A percentile compares a stretch with the other conserved stretches of the same genome.
phyloP scores from a whole-genome alignment of 129 eudicot species.

The Ambrosia trifida region DNA sequence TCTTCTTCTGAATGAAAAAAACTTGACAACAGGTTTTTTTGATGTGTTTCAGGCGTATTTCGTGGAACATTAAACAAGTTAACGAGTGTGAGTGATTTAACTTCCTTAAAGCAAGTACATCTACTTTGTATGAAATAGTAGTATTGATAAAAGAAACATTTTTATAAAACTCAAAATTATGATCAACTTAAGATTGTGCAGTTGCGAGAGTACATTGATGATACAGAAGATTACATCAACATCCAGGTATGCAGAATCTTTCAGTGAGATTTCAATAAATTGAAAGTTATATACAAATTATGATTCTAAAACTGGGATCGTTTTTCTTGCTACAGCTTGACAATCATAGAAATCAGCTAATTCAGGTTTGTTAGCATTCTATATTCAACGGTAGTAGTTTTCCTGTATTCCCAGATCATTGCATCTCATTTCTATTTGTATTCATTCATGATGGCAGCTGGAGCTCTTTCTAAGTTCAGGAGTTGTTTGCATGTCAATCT shows the following conservation, averaged over 20 bases:
- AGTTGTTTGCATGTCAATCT: constrained; percentile 69
- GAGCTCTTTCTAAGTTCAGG: constrained; percentile 88
- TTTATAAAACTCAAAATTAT: background rate
- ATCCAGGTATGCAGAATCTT: constrained; percentile 58
- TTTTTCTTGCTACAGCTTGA: constrained; percentile 66
- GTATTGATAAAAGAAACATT: background rate
- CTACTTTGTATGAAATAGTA: background rate
- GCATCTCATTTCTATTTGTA: background rate
- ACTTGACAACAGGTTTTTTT: background rate
- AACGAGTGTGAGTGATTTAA: constrained; percentile 41
- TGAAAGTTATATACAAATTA: background rate
- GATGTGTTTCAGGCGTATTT: constrained; percentile 79
- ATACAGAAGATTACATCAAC: constrained; percentile 93
- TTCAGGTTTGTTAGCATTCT: constrained; percentile 57
- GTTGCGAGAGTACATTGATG: constrained; percentile 91
- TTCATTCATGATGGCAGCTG: constrained; percentile 48
- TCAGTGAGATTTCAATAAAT: background rate
- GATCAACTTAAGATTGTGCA: constrained; percentile 37
- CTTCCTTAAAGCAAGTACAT: background rate
- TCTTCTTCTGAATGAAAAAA: background rate
- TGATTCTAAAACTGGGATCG: constrained; percentile 15
- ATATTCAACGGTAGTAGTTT: background rate
- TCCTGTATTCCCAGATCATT: background rate
- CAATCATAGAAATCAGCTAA: constrained; percentile 95
- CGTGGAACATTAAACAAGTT: constrained; percentile 81